These are phyloP conservation scores for Tolypocladium tundrense DNA, from an alignment of 2,329 filamentous ascomycete species.

Conservation along the genomic window DNA sequence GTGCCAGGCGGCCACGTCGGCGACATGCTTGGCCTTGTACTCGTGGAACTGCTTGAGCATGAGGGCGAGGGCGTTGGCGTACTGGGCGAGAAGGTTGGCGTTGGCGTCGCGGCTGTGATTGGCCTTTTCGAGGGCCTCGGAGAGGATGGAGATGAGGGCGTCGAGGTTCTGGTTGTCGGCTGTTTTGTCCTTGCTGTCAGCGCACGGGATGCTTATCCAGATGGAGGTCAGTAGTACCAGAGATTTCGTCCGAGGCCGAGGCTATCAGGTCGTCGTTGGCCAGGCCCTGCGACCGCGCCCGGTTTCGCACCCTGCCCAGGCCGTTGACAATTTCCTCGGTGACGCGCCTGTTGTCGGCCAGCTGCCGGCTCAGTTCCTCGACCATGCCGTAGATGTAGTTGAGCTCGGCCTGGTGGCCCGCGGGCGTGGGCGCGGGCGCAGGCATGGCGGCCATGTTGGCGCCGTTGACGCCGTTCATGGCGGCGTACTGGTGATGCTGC, in stretches of 20 bases:
- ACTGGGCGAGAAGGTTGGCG: conserved; percentile 45
- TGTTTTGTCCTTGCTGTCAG: conserved; percentile 14
- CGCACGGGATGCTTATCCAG: neutral
- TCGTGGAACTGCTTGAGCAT: conserved; percentile 56
- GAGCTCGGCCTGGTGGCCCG: conserved; percentile 57
- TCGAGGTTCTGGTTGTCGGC: conserved; percentile 52
- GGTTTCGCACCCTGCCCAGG: conserved; percentile 49
- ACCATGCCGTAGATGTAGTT: conserved; percentile 61
- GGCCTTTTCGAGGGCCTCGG: conserved; percentile 51
- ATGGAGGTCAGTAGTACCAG: conserved; percentile 26
- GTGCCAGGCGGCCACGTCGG: conserved; percentile 54
- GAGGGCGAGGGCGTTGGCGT: conserved; percentile 43
- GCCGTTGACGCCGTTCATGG: conserved; percentile 42
- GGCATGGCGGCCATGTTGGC: conserved; percentile 35
- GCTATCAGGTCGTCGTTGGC: conserved; percentile 49
- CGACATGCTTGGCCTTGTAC: conserved; percentile 53
- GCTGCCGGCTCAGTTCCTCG: conserved; percentile 53
- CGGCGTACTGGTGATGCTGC: conserved; percentile 9
- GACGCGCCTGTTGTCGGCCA: conserved; percentile 49
- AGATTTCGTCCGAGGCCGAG: conserved; percentile 44
- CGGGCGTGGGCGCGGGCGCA: conserved; percentile 45
- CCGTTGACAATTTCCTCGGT: conserved; percentile 56
- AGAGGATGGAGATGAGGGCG: conserved; percentile 48
- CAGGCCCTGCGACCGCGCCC: conserved; percentile 40
- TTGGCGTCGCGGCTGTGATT: conserved; percentile 52